Percentiles rank a stretch among this genome's conserved stretches.
Evolutionary conservation across 257 asterid genomes (phyloP).

Genomic region (Solanum peruvianum): DNA sequence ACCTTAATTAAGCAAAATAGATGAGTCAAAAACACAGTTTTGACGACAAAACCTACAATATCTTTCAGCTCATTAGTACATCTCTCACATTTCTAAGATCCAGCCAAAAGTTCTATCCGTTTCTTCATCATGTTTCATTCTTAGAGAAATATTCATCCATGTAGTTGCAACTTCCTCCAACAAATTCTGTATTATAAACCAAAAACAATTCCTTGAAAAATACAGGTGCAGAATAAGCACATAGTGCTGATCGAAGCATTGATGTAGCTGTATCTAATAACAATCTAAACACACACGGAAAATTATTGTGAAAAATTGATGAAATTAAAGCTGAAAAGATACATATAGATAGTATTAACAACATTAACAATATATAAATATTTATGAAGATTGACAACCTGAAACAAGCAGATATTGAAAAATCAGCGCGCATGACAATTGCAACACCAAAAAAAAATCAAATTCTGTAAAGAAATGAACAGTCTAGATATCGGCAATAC

Average conservation of each 20-base stretch:
- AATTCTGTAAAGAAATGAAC: not conserved
- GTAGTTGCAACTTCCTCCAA: conserved; percentile 53
- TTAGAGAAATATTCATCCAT: conserved; percentile 49
- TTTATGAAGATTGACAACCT: not conserved
- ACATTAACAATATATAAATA: not conserved
- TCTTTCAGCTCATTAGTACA: not conserved
- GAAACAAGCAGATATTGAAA: not conserved
- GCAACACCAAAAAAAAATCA: not conserved
- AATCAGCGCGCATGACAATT: not conserved
- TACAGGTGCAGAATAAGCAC: not conserved
- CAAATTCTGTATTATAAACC: conserved; percentile 26
- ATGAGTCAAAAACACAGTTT: not conserved
- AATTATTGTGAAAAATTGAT: not conserved
- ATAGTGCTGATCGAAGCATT: not conserved
- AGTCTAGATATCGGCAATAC: not conserved
- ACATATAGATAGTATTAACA: not conserved
- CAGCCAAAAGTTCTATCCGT: conserved; percentile 46
- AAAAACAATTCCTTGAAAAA: not conserved
- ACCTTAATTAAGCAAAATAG: conserved; percentile 25
- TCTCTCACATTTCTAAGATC: conserved; percentile 58
- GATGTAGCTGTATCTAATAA: not conserved
- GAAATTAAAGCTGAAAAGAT: not conserved
- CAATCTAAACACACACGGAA: not conserved
- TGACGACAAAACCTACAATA: not conserved
- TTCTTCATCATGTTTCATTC: conserved; percentile 47